phyloP scores from a whole-genome alignment of 371 early-diverging fungal genomes.

The Apophysomyces ossiformis region DNA sequence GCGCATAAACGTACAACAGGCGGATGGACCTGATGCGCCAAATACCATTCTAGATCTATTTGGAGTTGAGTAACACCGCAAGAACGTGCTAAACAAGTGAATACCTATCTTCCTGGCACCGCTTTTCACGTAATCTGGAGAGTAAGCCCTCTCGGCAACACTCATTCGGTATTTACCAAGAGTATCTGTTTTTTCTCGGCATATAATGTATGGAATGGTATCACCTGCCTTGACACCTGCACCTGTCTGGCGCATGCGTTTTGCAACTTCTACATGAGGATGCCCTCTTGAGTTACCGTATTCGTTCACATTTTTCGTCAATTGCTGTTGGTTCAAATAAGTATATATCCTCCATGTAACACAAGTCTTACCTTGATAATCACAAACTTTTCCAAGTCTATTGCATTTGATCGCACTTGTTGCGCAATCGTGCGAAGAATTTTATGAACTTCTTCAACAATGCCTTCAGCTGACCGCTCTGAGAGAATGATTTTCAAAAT shows the following conservation, averaged over 20 bases:
- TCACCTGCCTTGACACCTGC: conserved; percentile 80
- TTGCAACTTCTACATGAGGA: conserved; percentile 95
- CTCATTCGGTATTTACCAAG: neutral
- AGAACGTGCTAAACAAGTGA: neutral
- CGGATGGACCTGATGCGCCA: conserved; percentile 91
- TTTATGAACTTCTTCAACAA: conserved; percentile 21
- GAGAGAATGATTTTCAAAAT: conserved; percentile 80
- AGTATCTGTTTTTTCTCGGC: conserved; percentile 44
- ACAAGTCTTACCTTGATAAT: conserved; percentile 79
- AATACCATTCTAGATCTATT: conserved; percentile 90
- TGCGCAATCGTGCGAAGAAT: conserved; percentile 27
- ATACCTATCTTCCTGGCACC: conserved; percentile 19
- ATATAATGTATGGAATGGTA: conserved; percentile 94
- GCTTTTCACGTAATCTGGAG: conserved; percentile 16
- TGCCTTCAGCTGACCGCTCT: conserved; percentile 59
- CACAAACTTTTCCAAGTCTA: conserved; percentile 81
- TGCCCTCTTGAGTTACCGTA: conserved; percentile 82
- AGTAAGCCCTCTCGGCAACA: neutral
- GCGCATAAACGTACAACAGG: conserved; percentile 82
- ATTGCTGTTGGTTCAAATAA: conserved; percentile 42
- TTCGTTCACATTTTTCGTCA: conserved; percentile 87
- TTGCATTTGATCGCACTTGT: conserved; percentile 60
- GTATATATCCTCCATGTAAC: neutral
- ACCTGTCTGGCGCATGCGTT: conserved; percentile 75
- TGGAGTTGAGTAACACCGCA: neutral